Base-by-base conservation (phyloP, 305 asterid species). In the Fraxinus angustifolia region DNA sequence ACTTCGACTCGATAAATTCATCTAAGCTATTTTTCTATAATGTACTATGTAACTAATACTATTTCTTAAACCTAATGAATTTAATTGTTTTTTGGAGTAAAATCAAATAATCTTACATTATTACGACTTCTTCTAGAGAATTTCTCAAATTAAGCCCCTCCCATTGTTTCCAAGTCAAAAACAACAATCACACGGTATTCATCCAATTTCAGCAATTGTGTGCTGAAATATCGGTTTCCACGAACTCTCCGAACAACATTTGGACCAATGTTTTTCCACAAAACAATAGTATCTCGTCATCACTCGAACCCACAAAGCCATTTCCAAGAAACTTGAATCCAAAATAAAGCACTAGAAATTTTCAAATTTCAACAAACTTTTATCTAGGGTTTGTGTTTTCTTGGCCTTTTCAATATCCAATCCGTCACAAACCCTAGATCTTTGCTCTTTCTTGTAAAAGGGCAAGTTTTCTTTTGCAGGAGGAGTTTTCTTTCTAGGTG, bases 391-490 rank as follows among this genome's bases (percentile, higher is more conserved):
- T 68, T 30, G 74, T 68, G 74, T 12, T 30, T 68, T 68, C 38
- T 68, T 65, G 72, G n/a, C 72, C 31, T 68, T 30, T 14, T 6
- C 74, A 30, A 30, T 11, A 30, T 68, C 8, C 8, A 68, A 14
- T 30, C 38, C 40, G 16, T 28, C 74, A 68, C 40, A 68, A 68
- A 68, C 74, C 74, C 74, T 68, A 68, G 74, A 68, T 68, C 74
- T 68, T 28, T 68, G 74, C 3, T 28, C 12, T 30, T 26, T 65
- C 71, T 67, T 67, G 73, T 65, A 67, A 67, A 62, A 67, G 73
- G 73, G 35, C 79, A 31, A 81, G 78, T 81, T 80, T 45, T 71
- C 58, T 76, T 83, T 75, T 81, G 53, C 81, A 76, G 83, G 71
- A 50, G 75, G 74, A 30, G 77, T 8, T 19, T 70, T 74, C 8